Conservation (phyloP, 495 filamentous ascomycete genomes). For the Tuber brumale region DNA sequence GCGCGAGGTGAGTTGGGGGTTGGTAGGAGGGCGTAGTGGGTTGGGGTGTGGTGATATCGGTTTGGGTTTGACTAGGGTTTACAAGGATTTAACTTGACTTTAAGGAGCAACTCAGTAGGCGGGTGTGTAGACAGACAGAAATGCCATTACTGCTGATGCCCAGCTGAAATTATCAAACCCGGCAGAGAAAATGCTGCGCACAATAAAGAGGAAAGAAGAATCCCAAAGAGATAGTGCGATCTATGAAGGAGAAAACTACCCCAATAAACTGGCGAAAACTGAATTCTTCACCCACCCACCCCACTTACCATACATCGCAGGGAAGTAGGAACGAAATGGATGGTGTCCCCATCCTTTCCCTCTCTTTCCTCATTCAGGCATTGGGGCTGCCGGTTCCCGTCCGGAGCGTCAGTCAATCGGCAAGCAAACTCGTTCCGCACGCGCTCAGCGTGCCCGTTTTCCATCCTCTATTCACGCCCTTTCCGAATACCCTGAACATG, state of each 20-base stretch:
- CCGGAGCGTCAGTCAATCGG: too few relatives aligned
- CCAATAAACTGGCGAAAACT: not conserved
- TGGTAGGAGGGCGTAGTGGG: conserved; percentile 28
- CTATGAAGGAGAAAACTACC: not conserved
- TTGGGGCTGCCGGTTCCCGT: too few relatives aligned
- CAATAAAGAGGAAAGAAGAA: not conserved
- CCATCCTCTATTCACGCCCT: too few relatives aligned
- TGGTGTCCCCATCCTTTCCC: too few relatives aligned
- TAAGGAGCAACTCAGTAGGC: not conserved
- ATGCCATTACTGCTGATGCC: not conserved
- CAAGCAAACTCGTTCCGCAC: not conserved
- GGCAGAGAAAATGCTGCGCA: not conserved
- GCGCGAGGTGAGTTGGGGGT: conserved; percentile 58
- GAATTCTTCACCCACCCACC: not conserved
- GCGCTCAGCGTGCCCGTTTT: too few relatives aligned
- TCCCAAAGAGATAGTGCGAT: not conserved
- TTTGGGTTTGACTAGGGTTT: not conserved
- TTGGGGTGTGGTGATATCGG: not conserved
- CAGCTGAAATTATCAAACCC: not conserved
- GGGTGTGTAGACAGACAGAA: not conserved
- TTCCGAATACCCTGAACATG: too few relatives aligned
- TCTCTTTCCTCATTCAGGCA: too few relatives aligned
- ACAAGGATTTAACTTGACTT: not conserved
- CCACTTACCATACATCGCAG: not conserved
- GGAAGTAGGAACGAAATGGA: not conserved